Evolutionary conservation across 257 asterid species (phyloP).

Genomic region (Fraxinus pennsylvanica): DNA sequence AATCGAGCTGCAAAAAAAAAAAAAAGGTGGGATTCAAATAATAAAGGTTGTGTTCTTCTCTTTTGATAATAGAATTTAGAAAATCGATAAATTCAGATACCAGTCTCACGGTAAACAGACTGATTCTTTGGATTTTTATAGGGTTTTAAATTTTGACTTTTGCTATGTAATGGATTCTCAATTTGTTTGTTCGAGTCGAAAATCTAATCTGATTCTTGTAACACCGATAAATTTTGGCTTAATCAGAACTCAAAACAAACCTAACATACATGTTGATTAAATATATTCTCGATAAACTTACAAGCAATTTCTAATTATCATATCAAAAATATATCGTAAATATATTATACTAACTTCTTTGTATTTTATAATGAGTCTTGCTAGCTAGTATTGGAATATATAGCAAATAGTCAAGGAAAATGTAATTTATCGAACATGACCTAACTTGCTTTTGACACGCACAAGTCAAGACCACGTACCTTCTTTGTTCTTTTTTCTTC

Average conservation of each 20-base stretch:
- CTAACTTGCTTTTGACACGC: slow-evolving; percentile 36
- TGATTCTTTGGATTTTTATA: background rate
- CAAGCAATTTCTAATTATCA: background rate
- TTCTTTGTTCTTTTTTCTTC: slow-evolving; percentile 10
- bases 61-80: no score
- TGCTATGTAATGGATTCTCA: background rate
- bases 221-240: background rate
- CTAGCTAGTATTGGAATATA: no score
- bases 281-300: background rate
- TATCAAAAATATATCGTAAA: background rate
- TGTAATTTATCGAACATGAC: slow-evolving; percentile 26
- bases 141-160: background rate
- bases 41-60: no score
- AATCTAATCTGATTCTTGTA: background rate
- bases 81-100: no score
- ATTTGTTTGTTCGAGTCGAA: background rate
- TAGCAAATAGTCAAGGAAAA: background rate
- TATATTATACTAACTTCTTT: no score
- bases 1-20: no score
- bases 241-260: background rate
- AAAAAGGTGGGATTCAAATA: no score
- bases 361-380: no score
- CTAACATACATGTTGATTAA: background rate
- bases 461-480: slow-evolving; percentile 36
- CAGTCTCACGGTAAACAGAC: background rate